Evolutionary conservation across 805 yeast species (phyloP).

Genomic region (Vanderwaltozyma verrucispora): DNA sequence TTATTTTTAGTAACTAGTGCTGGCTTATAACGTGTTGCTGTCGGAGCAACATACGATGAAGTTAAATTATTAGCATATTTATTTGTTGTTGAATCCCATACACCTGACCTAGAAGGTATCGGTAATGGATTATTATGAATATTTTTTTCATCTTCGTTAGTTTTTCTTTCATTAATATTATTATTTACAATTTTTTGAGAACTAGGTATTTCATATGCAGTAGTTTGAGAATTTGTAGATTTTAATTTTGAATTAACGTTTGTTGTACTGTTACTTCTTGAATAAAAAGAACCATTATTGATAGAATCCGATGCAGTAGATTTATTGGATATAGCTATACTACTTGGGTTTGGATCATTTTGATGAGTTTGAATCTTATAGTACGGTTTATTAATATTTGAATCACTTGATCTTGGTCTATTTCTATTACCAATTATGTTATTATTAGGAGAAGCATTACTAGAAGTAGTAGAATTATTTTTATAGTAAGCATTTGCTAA

Average conservation of each 20-base stretch:
- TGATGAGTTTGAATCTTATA: not conserved
- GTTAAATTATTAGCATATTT: not conserved
- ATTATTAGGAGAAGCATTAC: too few species aligned
- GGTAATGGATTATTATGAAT: not conserved
- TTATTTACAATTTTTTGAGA: too few species aligned
- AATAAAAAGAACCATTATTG: conserved; percentile 4
- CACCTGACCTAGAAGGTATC: not conserved
- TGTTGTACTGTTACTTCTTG: conserved; percentile 9
- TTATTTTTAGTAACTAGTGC: not conserved
- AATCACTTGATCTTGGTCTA: conserved; percentile 15
- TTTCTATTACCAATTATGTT: too few species aligned
- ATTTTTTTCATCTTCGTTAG: not conserved
- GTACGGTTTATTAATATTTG: not conserved
- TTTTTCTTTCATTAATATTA: not conserved
- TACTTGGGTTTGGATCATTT: not conserved
- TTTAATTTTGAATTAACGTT: conserved; percentile 11
- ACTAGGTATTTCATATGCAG: not conserved
- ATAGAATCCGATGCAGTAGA: not conserved
- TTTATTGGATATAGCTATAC: not conserved
- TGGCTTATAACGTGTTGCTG: conserved; percentile 2
- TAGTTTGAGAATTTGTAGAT: conserved; percentile 3
- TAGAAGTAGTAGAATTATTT: not conserved
- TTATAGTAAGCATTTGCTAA: not conserved
- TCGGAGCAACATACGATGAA: conserved; percentile 3
- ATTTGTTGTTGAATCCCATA: not conserved